A percentile compares a stretch with the other conserved stretches of the same genome.
Evolutionary conservation across 768 basidiomycete species (phyloP).

Genomic region (Nidularia pulvinata): DNA sequence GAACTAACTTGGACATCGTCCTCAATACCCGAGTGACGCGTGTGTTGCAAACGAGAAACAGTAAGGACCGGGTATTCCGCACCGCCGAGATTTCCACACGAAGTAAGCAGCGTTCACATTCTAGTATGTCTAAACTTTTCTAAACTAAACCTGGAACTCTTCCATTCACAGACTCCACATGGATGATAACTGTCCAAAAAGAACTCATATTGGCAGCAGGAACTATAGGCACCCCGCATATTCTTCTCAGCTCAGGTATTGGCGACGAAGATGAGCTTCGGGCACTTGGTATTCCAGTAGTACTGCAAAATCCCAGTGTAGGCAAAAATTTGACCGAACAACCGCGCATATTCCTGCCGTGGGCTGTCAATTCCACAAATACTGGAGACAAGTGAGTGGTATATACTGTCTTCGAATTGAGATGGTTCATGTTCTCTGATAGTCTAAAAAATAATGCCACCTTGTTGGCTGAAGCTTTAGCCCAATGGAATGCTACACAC

Average conservation of each 20-base stretch:
- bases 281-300: slow-evolving; percentile 12
- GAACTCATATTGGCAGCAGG: slow-evolving; percentile 31
- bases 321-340: slow-evolving; percentile 13
- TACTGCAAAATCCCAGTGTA: slow-evolving; percentile 19
- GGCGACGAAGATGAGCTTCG: slow-evolving; percentile 15
- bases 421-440: too few species aligned
- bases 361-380: slow-evolving; percentile 7
- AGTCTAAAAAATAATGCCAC: slow-evolving; percentile 5
- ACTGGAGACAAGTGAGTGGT: too few species aligned
- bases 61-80: slow-evolving; percentile 28
- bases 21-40: slow-evolving; percentile 59
- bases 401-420: too few species aligned
- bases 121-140: not conserved
- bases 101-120: not conserved
- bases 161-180: not conserved
- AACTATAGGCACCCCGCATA: slow-evolving; percentile 21
- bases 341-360: slow-evolving; percentile 5
- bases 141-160: not conserved
- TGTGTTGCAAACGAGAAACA: slow-evolving; percentile 36
- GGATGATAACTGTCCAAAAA: slow-evolving; percentile 11
- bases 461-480: slow-evolving; percentile 5
- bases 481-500: slow-evolving; percentile 19
- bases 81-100: not conserved
- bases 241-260: slow-evolving; percentile 25
- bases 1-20: slow-evolving; percentile 63